Evolutionary conservation across 139 green algal genomes (phyloP).

Genomic region (Mesotaenium endlicherianum): DNA sequence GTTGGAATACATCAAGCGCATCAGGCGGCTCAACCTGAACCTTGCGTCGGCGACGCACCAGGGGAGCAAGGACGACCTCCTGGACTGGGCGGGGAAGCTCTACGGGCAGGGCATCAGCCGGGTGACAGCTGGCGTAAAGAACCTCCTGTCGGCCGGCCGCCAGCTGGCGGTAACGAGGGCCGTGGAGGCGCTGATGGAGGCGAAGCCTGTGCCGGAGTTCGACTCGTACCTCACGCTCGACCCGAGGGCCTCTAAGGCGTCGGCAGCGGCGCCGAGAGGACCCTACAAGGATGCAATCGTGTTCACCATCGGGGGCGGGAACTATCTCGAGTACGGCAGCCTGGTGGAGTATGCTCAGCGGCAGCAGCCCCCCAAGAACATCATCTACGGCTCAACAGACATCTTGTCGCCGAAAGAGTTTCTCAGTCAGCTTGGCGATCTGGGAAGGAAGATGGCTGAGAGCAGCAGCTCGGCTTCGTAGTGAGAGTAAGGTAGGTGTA

Average conservation of each 20-base stretch:
- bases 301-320: slow-evolving; percentile 96
- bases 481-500: neutral
- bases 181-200: slow-evolving; percentile 89
- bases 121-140: slow-evolving; percentile 91
- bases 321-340: slow-evolving; percentile 88
- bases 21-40: slow-evolving; percentile 82
- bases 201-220: slow-evolving; percentile 23
- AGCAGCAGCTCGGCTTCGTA: neutral
- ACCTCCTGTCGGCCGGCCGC: slow-evolving; percentile 70
- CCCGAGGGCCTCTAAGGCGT: slow-evolving; percentile 65
- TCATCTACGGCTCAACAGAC: slow-evolving; percentile 94
- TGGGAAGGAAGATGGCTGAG: slow-evolving; percentile 64
- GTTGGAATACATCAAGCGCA: slow-evolving; percentile 83
- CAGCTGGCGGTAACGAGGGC: slow-evolving; percentile 77
- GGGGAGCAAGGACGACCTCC: slow-evolving; percentile 59
- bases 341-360: slow-evolving; percentile 66
- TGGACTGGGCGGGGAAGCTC: slow-evolving; percentile 90
- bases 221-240: slow-evolving; percentile 85
- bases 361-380: slow-evolving; percentile 25
- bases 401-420: slow-evolving; percentile 78
- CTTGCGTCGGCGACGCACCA: slow-evolving; percentile 43
- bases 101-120: slow-evolving; percentile 63
- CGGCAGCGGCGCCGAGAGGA: slow-evolving; percentile 41
- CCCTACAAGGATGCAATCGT: slow-evolving; percentile 84
- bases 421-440: slow-evolving; percentile 72